Conservation (phyloP, 495 filamentous ascomycete genomes). For the Hamigera avellanea region DNA sequence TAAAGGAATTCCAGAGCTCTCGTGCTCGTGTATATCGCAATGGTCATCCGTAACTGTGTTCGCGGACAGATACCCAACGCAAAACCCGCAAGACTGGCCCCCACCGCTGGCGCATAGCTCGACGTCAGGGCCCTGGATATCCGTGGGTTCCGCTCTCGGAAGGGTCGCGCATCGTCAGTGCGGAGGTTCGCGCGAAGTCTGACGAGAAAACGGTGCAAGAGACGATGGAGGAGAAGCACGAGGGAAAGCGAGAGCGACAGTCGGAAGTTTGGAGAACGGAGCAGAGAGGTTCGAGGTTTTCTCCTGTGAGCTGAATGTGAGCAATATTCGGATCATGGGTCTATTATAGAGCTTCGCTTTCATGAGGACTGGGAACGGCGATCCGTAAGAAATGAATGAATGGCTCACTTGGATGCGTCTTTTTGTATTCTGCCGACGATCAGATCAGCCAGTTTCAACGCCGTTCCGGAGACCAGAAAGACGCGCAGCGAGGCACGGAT, state of each 20-base stretch:
- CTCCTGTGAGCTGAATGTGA: conserved; percentile 14
- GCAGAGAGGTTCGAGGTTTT: conserved; percentile 38
- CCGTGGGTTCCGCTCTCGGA: conserved; percentile 71
- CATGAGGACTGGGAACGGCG: background rate
- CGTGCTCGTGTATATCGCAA: conserved; percentile 68
- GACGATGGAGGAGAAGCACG: conserved; percentile 74
- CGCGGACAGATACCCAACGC: conserved; percentile 69
- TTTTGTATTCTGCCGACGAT: conserved; percentile 37
- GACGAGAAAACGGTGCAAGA: conserved; percentile 82
- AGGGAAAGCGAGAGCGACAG: conserved; percentile 72
- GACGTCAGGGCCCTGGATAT: conserved; percentile 66
- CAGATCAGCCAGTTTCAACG: conserved; percentile 57
- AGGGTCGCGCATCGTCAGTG: conserved; percentile 58
- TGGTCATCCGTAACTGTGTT: conserved; percentile 63
- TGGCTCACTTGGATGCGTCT: conserved; percentile 16
- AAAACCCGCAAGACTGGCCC: conserved; percentile 75
- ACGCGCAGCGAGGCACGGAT: conserved; percentile 65
- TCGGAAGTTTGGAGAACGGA: conserved; percentile 60
- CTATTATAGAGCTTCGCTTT: too few relatives aligned
- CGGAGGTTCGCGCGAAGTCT: conserved; percentile 69
- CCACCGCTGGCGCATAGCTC: conserved; percentile 71
- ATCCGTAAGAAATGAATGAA: background rate
- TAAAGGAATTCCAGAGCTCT: conserved; percentile 78
- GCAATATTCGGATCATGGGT: background rate
- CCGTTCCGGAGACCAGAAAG: conserved; percentile 56